A percentile compares a stretch with the other conserved stretches of the same genome.
phyloP scores from a whole-genome alignment of 2,329 filamentous ascomycete species.

The Balansia obtecta region DNA sequence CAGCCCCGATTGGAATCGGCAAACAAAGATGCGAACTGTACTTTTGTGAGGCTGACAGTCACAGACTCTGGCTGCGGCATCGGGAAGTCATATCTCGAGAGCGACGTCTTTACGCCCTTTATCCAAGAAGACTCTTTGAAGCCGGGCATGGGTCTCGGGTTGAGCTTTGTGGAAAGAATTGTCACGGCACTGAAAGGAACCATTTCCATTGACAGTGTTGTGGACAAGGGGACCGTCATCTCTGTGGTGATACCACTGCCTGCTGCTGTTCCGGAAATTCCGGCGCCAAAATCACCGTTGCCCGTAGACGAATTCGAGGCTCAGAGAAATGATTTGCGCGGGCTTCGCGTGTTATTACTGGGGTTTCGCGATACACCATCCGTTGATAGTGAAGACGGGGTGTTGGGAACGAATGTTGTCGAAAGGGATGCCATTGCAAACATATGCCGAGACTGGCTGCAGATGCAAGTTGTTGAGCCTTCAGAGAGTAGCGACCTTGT shows the following conservation, averaged over 20 bases:
- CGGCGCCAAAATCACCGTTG: background rate
- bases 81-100: constrained; percentile 45
- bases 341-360: constrained; percentile 17
- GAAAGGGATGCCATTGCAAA: constrained; percentile 4
- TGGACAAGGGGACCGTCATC: constrained; percentile 25
- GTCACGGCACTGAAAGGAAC: constrained; percentile 44
- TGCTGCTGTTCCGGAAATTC: background rate
- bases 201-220: constrained; percentile 41
- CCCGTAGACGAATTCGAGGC: constrained; percentile 18
- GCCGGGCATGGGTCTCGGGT: constrained; percentile 49
- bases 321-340: constrained; percentile 16
- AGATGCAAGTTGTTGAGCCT: constrained; percentile 15
- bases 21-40: constrained; percentile 10
- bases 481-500: constrained; percentile 5
- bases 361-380: constrained; percentile 11
- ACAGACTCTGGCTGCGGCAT: constrained; percentile 57
- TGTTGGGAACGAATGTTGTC: constrained; percentile 5
- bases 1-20: background rate
- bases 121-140: constrained; percentile 49
- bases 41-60: constrained; percentile 29
- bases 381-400: constrained; percentile 1
- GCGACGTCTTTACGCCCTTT: constrained; percentile 50
- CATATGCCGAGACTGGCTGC: constrained; percentile 22
- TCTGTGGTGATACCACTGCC: constrained; percentile 20
- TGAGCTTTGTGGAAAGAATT: constrained; percentile 51